Percentiles rank a stretch among this genome's conserved stretches.
phyloP scores from a whole-genome alignment of 169 alveolate genomes.

The Theileria parva region DNA sequence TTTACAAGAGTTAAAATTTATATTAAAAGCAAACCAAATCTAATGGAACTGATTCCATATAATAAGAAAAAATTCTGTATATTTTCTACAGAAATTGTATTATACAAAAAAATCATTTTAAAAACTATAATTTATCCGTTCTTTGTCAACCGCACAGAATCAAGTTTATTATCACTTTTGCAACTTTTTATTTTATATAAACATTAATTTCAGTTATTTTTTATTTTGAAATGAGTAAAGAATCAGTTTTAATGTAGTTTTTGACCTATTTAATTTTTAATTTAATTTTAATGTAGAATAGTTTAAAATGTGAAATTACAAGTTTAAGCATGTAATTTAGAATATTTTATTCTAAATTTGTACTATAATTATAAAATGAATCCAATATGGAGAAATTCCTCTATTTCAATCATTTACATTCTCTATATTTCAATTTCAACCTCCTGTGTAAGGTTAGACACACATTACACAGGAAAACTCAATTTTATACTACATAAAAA shows the following conservation, averaged over 20 bases:
- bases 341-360: neutral
- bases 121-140: neutral
- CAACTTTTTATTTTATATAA: neutral
- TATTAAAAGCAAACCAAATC: too few species aligned
- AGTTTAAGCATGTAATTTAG: neutral
- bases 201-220: neutral
- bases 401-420: neutral
- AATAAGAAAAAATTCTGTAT: neutral
- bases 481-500: neutral
- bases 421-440: neutral
- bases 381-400: neutral
- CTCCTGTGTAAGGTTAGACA: neutral
- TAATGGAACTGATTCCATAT: neutral
- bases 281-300: neutral
- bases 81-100: neutral
- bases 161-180: neutral
- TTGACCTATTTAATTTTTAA: neutral
- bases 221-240: constrained; percentile 1
- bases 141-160: neutral
- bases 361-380: neutral
- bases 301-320: neutral
- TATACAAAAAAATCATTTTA: neutral
- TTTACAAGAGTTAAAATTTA: neutral
- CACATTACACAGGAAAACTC: neutral
- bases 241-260: neutral